Evolutionary conservation across 352 stramenopile species (phyloP), one percentile per base, ranked within the genome.

Genomic region (Saprolegnia diclina): DNA sequence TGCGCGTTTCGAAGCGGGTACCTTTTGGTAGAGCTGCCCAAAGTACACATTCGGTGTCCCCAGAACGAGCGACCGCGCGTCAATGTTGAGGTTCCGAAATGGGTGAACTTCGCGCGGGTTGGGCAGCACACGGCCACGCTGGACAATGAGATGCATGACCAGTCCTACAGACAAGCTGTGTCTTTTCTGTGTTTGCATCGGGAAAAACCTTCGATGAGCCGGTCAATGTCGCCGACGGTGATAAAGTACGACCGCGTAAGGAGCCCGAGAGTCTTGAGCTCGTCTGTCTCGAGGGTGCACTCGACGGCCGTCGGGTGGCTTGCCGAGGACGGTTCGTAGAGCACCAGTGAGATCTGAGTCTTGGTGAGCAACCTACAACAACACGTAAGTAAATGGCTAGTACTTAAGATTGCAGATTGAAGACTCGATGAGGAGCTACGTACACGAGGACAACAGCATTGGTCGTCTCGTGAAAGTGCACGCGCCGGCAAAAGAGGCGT

Each of bases 21-120:
- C 46, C 46, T 54, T 54, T 44, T 67, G 62, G 50, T 67, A 67
- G 35, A 67, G 46, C 37, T 44, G 40, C 2, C 46, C 50, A 48
- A 61, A 67, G 62, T 67, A 67, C 45, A 67, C 44, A 0, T 67
- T 40, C 21, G 62, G 62, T 35, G 53, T 59, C 18, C 35, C 26
- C 19, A 67, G 32, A 4, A 56, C 4, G 1, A 67, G 50, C n/a
- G 62, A 40, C 10, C 62, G 45, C 1, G 62, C 40, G 37, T 67
- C 45, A 38, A 67, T 5, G 13, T 7, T 24, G 9, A 67, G 37
- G 37, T 67, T 67, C 26, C 62, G 62, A 38, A 61, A 67, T 5
- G 21, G 46, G 32, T 67, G 62, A 2, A 59, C 46, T 18, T 67
- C 62, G 13, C 55, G 45, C 24, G n/a, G 37, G 62, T 67, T 67